These are phyloP conservation scores for Hypoxylon sp. DNA, from an alignment of 2,329 filamentous ascomycete species.

Conservation along the genomic window DNA sequence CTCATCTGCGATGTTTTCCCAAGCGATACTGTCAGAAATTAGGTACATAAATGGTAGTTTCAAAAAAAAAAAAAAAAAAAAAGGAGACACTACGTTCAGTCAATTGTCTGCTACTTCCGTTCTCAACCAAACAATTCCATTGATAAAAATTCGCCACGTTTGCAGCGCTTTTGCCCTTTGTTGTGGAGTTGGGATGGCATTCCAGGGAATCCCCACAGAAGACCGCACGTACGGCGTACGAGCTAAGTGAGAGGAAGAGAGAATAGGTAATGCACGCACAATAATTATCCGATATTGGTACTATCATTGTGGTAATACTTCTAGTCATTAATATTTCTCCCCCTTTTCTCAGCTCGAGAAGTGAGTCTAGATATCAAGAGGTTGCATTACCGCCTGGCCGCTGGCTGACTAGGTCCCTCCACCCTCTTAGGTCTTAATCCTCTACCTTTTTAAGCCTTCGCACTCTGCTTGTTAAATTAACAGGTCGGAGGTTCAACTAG, in stretches of 20 bases:
- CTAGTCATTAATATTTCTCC: neutral
- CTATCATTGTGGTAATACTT: neutral
- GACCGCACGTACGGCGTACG: slow-evolving; percentile 3
- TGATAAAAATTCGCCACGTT: slow-evolving; percentile 23
- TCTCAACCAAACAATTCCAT: slow-evolving; percentile 11
- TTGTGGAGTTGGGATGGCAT: slow-evolving; percentile 30
- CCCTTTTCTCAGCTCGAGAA: neutral
- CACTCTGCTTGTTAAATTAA: neutral
- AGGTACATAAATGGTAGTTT: neutral
- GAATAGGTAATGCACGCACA: neutral
- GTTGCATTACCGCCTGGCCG: neutral
- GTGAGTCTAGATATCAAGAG: neutral
- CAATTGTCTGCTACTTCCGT: neutral
- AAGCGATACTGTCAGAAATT: neutral
- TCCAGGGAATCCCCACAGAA: slow-evolving; percentile 24
- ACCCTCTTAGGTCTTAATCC: neutral
- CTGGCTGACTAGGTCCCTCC: neutral
- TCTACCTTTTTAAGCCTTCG: neutral
- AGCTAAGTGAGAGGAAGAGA: slow-evolving; percentile 19
- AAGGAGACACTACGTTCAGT: neutral
- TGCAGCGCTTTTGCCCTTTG: slow-evolving; percentile 35
- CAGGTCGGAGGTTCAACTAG: neutral
- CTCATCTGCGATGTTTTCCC: neutral
- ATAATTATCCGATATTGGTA: neutral
- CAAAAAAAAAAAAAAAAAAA: neutral